Evolutionary conservation across 495 filamentous ascomycete genomes (phyloP).

Genomic region (Penicillium cataractarum): DNA sequence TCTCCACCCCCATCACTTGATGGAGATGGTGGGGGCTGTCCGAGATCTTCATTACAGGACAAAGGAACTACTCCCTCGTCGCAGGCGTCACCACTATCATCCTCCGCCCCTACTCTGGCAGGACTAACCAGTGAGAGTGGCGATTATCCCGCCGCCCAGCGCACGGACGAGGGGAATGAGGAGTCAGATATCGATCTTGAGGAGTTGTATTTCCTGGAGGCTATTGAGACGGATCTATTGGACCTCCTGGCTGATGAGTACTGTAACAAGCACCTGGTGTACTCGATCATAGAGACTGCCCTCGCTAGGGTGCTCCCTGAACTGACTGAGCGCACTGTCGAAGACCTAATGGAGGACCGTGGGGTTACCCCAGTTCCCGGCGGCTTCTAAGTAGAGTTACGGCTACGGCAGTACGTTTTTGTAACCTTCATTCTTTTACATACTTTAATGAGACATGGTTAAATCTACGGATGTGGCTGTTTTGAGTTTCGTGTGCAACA

Average conservation of each 20-base stretch:
- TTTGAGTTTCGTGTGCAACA: background rate
- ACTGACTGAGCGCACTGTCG: constrained; percentile 71
- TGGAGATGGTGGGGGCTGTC: constrained; percentile 5
- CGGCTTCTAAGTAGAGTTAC: constrained; percentile 15
- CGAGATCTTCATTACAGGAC: constrained; percentile 16
- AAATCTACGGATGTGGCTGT: background rate
- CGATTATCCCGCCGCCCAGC: constrained; percentile 8
- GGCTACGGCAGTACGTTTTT: constrained; percentile 12
- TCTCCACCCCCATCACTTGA: constrained; percentile 19
- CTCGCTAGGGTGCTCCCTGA: constrained; percentile 83
- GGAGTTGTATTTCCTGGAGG: constrained; percentile 43
- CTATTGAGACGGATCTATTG: constrained; percentile 58
- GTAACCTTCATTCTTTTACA: constrained; percentile 4
- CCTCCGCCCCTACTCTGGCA: constrained; percentile 7
- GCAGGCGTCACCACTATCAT: constrained; percentile 12
- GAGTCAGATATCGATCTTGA: constrained; percentile 35
- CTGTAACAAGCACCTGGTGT: constrained; percentile 87
- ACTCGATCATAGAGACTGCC: constrained; percentile 74
- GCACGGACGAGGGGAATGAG: constrained; percentile 13
- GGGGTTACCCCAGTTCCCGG: constrained; percentile 42
- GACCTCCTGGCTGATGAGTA: constrained; percentile 80
- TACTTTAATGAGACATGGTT: constrained; percentile 19
- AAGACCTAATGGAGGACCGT: constrained; percentile 73
- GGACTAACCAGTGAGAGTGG: background rate
- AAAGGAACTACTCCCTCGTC: background rate